phyloP scores from a whole-genome alignment of 305 asterid species.

The Fraxinus sp. region DNA sequence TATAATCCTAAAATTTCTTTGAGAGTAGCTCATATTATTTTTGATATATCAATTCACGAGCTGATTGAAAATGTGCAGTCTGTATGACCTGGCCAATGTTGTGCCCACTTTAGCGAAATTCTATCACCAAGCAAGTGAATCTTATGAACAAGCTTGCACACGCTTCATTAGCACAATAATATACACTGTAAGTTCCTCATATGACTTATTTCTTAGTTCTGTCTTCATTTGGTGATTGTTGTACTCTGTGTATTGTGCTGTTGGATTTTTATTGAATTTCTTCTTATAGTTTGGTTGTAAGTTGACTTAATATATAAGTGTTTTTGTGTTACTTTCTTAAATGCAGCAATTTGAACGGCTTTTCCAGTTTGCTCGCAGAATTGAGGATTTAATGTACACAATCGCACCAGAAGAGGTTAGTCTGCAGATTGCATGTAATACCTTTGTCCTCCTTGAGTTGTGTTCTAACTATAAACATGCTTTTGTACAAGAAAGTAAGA shows the following conservation, averaged over 20 bases:
- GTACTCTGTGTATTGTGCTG: not conserved
- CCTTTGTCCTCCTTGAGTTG: not conserved
- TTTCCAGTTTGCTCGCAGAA: slow-evolving; percentile 89
- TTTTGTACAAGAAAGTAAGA: not conserved
- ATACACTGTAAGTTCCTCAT: slow-evolving; percentile 61
- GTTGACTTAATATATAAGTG: slow-evolving; percentile 4
- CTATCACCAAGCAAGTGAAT: slow-evolving; percentile 98
- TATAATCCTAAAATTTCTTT: not conserved
- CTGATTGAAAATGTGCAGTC: slow-evolving; percentile 63
- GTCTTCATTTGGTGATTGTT: slow-evolving; percentile 19
- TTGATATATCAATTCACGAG: slow-evolving; percentile 17
- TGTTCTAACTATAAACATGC: not conserved
- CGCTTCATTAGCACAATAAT: slow-evolving; percentile 84
- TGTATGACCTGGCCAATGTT: slow-evolving; percentile 94
- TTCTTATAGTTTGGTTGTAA: slow-evolving; percentile 5
- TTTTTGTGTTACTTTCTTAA: slow-evolving; percentile 14
- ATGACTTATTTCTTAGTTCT: slow-evolving; percentile 20
- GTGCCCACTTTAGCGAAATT: slow-evolving; percentile 94
- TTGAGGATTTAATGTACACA: slow-evolving; percentile 94
- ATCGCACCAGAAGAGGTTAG: slow-evolving; percentile 96
- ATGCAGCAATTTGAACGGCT: slow-evolving; percentile 96
- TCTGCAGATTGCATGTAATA: slow-evolving; percentile 3
- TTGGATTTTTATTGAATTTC: slow-evolving; percentile 9
- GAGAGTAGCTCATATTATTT: slow-evolving; percentile 14
- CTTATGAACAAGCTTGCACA: slow-evolving; percentile 94